These are phyloP conservation scores for Triangularia setosa DNA, from an alignment of 2,329 filamentous ascomycete species.

Conservation along the genomic window DNA sequence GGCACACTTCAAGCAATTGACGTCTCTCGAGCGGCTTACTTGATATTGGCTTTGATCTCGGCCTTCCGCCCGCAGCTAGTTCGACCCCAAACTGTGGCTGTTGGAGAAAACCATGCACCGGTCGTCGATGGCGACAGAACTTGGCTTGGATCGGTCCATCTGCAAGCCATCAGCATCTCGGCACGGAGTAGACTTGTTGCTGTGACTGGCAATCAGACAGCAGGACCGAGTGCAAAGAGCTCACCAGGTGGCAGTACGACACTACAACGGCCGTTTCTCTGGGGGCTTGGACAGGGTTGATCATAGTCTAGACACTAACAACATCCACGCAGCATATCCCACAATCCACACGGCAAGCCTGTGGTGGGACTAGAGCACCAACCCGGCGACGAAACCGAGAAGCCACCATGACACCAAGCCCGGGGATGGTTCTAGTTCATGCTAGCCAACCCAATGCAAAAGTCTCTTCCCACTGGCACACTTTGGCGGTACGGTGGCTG, in stretches of 20 bases:
- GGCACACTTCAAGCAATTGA: neutral
- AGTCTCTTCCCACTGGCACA: neutral
- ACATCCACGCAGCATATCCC: neutral
- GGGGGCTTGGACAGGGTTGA: neutral
- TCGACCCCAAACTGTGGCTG: neutral
- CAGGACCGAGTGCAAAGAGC: neutral
- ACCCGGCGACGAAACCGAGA: constrained; percentile 2
- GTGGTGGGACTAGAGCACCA: neutral
- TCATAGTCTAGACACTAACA: neutral
- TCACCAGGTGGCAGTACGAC: neutral
- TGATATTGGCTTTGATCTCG: neutral
- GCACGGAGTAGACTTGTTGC: neutral
- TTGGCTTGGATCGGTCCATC: neutral
- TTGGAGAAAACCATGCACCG: neutral
- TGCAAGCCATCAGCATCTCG: neutral
- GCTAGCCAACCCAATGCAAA: neutral
- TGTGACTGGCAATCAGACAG: constrained; percentile 6
- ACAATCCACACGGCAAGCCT: neutral
- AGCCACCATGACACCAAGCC: constrained; percentile 1
- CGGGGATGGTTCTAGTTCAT: neutral
- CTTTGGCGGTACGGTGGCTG: neutral
- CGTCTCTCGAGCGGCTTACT: neutral
- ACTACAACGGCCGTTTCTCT: neutral
- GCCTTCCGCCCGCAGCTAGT: neutral
- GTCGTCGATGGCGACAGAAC: neutral